A percentile compares a stretch with the other conserved stretches of the same genome.
Conservation (phyloP, 352 stramenopile species). For the Globisporangium ultimum region DNA sequence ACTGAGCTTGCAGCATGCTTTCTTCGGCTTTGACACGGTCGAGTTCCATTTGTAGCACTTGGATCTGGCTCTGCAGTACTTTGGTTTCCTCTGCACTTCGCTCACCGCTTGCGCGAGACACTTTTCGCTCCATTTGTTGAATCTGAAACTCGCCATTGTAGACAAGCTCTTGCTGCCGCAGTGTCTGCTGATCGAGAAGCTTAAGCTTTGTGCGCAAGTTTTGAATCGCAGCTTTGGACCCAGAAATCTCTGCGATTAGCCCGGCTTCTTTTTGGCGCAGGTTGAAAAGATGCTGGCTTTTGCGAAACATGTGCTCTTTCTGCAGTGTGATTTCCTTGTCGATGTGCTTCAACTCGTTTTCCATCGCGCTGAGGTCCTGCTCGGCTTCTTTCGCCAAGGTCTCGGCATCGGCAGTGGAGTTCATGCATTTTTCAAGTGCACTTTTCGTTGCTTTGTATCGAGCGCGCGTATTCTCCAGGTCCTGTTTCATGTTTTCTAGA, state of each 20-base stretch:
- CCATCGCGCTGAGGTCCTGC: slow-evolving; percentile 55
- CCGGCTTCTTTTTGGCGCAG: slow-evolving; percentile 86
- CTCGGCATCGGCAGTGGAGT: slow-evolving; percentile 78
- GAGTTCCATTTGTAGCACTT: slow-evolving; percentile 88
- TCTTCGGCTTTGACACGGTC: slow-evolving; percentile 85
- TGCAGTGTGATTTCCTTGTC: slow-evolving; percentile 81
- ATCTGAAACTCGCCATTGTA: slow-evolving; percentile 98
- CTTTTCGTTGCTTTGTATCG: slow-evolving; percentile 83
- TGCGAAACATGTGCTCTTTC: slow-evolving; percentile 93
- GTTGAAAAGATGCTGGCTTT: slow-evolving; percentile 86
- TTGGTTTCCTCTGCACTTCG: slow-evolving; percentile 94
- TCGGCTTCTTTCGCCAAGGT: slow-evolving; percentile 88
- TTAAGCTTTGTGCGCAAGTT: slow-evolving; percentile 91
- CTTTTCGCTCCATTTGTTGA: slow-evolving; percentile 95
- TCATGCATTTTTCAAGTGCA: slow-evolving; percentile 66
- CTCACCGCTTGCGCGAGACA: slow-evolving; percentile 91
- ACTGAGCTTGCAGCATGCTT: slow-evolving; percentile 87
- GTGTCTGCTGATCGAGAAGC: slow-evolving; percentile 85
- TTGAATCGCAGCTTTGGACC: slow-evolving; percentile 76
- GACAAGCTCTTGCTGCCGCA: slow-evolving; percentile 92
- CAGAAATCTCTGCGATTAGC: slow-evolving; percentile 91
- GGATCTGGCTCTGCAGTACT: slow-evolving; percentile 89
- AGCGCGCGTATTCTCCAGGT: slow-evolving; percentile 57
- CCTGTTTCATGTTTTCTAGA: slow-evolving; percentile 79
- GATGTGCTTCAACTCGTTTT: slow-evolving; percentile 50